Percentiles rank a stretch among this genome's conserved stretches.
phyloP scores from a whole-genome alignment of 495 filamentous ascomycete species.

The Chaetomium fimeti region DNA sequence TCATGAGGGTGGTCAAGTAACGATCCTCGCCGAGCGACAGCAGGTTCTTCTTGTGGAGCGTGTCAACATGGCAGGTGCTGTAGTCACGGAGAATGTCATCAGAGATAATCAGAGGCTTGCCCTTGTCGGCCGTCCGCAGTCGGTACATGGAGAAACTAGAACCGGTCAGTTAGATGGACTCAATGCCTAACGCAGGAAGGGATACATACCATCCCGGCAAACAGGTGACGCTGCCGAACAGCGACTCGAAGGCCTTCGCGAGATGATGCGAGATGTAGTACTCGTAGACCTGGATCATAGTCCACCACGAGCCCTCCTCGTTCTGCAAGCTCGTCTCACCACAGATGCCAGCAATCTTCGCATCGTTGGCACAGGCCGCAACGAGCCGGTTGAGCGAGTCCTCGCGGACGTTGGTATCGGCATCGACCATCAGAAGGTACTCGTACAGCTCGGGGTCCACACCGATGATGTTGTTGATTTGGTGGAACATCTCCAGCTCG shows the following conservation, averaged over 20 bases:
- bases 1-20: conserved; percentile 95
- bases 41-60: conserved; percentile 97
- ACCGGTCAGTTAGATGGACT: conserved; percentile 35
- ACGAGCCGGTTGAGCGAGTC: conserved; percentile 92
- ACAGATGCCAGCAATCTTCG: conserved; percentile 95
- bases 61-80: conserved; percentile 82
- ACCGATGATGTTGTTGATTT: conserved; percentile 98
- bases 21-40: conserved; percentile 95
- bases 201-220: conserved; percentile 90
- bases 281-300: conserved; percentile 99
- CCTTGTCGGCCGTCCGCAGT: conserved; percentile 85
- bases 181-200: background rate
- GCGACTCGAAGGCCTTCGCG: conserved; percentile 89
- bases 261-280: conserved; percentile 97
- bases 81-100: conserved; percentile 86
- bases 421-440: conserved; percentile 96
- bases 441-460: conserved; percentile 97
- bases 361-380: conserved; percentile 87
- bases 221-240: conserved; percentile 95
- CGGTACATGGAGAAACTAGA: conserved; percentile 98
- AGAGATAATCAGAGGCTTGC: conserved; percentile 87
- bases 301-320: conserved; percentile 93
- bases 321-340: conserved; percentile 96
- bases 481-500: conserved; percentile 96
- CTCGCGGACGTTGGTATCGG: conserved; percentile 91